These are phyloP conservation scores for Fusarium vanettenii DNA, from an alignment of 2,329 filamentous ascomycete genomes.

Conservation along the genomic window DNA sequence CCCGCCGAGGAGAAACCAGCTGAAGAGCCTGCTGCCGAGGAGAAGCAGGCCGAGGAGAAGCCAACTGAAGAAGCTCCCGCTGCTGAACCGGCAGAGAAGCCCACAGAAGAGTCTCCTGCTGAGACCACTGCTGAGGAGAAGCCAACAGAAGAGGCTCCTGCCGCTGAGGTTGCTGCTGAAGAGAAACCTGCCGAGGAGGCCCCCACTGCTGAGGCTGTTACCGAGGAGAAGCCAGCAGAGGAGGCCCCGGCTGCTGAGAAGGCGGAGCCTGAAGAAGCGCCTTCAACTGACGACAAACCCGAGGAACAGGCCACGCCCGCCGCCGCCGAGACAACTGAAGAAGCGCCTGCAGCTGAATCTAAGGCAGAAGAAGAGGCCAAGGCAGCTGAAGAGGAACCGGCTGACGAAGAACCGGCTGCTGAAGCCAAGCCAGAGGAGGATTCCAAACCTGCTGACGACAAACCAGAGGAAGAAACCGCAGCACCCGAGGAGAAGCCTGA, in stretches of 20 bases:
- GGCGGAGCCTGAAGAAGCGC: constrained; percentile 17
- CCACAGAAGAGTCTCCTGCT: background rate
- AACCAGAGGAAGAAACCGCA: constrained; percentile 19
- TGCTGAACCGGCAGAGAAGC: background rate
- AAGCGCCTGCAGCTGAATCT: background rate
- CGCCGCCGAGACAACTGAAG: background rate
- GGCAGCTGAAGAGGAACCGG: constrained; percentile 18
- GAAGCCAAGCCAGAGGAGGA: constrained; percentile 21
- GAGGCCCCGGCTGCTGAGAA: constrained; percentile 5
- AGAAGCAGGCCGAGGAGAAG: background rate
- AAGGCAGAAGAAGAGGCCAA: constrained; percentile 11
- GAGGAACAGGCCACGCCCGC: constrained; percentile 14
- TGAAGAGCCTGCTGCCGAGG: background rate
- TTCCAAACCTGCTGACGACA: constrained; percentile 21
- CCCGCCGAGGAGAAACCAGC: constrained; percentile 5
- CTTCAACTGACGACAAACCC: constrained; percentile 24
- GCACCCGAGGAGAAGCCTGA: constrained; percentile 1
- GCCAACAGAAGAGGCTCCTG: background rate
- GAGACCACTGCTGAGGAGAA: background rate
- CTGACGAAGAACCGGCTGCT: constrained; percentile 13
- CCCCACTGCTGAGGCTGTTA: background rate
- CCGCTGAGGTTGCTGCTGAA: background rate
- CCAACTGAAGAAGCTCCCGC: background rate
- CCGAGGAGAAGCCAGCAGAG: constrained; percentile 6
- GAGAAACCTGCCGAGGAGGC: background rate